These are phyloP conservation scores for Colletotrichum falcatum DNA, from an alignment of 2,329 filamentous ascomycete species.

Conservation along the genomic window DNA sequence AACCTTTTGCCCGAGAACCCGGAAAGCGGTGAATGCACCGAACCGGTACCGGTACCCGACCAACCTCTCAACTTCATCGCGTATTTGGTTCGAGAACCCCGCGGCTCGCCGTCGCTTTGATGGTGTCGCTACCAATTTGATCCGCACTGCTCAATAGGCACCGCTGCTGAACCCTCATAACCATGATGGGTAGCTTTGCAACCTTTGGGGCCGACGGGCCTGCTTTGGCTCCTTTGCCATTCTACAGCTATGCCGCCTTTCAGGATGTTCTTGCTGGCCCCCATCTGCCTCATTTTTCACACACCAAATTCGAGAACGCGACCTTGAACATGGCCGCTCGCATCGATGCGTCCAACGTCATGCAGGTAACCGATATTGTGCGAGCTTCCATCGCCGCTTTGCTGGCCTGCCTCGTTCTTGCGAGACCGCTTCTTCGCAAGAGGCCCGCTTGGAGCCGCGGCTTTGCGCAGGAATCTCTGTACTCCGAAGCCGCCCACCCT, in stretches of 20 bases:
- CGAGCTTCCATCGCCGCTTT: slow-evolving; percentile 49
- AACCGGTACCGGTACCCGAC: slow-evolving; percentile 8
- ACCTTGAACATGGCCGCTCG: not conserved
- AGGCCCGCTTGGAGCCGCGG: slow-evolving; percentile 56
- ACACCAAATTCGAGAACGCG: not conserved
- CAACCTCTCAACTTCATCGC: not conserved
- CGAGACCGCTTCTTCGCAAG: slow-evolving; percentile 44
- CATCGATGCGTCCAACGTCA: slow-evolving; percentile 10
- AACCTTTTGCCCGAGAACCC: not conserved
- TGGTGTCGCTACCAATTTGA: slow-evolving; percentile 28
- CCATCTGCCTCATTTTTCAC: slow-evolving; percentile 10
- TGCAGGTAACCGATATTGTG: slow-evolving; percentile 41
- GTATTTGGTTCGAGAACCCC: slow-evolving; percentile 12
- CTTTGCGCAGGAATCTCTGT: slow-evolving; percentile 55
- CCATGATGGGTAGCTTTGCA: slow-evolving; percentile 32
- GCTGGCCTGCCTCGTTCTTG: slow-evolving; percentile 48
- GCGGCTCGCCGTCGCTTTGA: slow-evolving; percentile 8
- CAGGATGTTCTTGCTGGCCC: slow-evolving; percentile 29
- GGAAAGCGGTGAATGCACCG: slow-evolving; percentile 31
- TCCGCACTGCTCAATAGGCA: slow-evolving; percentile 9
- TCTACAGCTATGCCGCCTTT: slow-evolving; percentile 29
- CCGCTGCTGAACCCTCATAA: slow-evolving; percentile 11
- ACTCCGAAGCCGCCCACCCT: slow-evolving; percentile 41
- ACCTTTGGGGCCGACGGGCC: slow-evolving; percentile 5
- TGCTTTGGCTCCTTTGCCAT: not conserved